Conservation (phyloP, 1,139 yeast genomes). For the Hanseniaspora uvarum region DNA sequence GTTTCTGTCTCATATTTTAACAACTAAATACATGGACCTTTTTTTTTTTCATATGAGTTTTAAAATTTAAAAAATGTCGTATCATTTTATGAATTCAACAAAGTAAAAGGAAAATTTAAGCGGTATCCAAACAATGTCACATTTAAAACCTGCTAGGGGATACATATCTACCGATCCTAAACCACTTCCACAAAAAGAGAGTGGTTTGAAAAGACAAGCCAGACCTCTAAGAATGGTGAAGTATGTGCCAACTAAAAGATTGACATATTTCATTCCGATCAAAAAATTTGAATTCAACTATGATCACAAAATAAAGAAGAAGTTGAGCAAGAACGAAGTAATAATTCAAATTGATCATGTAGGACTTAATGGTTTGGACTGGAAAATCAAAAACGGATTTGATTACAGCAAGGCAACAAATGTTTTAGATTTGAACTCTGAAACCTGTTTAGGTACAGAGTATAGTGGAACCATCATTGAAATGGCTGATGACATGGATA, state of each 20-base stretch:
- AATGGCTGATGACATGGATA: conserved; percentile 41
- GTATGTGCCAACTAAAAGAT: conserved; percentile 34
- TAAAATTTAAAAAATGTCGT: too few species aligned
- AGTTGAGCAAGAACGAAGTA: conserved; percentile 39
- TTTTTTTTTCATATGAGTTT: too few species aligned
- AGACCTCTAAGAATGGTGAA: conserved; percentile 37
- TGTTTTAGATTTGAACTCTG: conserved; percentile 33
- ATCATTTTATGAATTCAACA: neutral
- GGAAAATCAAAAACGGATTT: conserved; percentile 39
- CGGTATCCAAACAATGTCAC: neutral
- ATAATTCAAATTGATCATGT: conserved; percentile 51
- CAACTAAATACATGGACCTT: too few species aligned
- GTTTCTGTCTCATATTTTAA: too few species aligned
- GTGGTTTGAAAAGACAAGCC: conserved; percentile 31
- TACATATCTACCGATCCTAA: conserved; percentile 20
- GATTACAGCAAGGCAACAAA: conserved; percentile 12
- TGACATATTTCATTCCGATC: conserved; percentile 32
- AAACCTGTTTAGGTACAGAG: conserved; percentile 58
- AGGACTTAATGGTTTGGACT: conserved; percentile 61
- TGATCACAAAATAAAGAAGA: conserved; percentile 34
- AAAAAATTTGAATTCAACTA: conserved; percentile 31
- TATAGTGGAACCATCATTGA: conserved; percentile 54
- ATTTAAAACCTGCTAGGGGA: conserved; percentile 20
- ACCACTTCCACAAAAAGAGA: conserved; percentile 15
- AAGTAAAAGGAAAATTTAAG: too few species aligned